Evolutionary conservation across 1,284 basidiomycete genomes (phyloP), one percentile per base, ranked within the genome.

Genomic region (Inonotus obliquus): DNA sequence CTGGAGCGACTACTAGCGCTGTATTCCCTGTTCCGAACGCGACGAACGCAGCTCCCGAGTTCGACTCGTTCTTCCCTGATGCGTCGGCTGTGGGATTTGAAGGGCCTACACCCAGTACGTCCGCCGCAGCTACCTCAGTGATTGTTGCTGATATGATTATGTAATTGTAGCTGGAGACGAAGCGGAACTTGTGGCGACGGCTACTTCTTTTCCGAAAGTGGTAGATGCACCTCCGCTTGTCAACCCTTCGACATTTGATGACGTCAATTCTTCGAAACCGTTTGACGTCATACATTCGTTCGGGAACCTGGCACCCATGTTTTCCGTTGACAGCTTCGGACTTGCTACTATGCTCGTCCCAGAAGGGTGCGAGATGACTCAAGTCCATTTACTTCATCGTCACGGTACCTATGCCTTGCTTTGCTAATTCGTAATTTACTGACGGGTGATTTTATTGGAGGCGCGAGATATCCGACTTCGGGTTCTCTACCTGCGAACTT

Each of bases 261-360:
- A 72, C 51, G 66, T 72, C 52, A 67, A 70, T 5, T 64, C 65
- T 7, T 44, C 41, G 7, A 17, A 44, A 21, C 41, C 41, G n/a
- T 81, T 83, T 66, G 72, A 80, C 64, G 73, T 82, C 21, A 69
- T 79, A 59, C 71, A 76, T 54, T 73, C 79, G 64, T 80, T 81
- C 75, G 86, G 83, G 19, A 84, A 81, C 67, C 77, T 87, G 19
- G 74, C 80, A 0, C 85, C 85, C 3, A 82, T 80, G 77, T 80
- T 80, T 68, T 84, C 82, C 4, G 78, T 85, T 35, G 72, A 77
- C 13, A 76, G 78, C 3, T 85, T 84, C 67, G 85, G 84, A 14
- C 74, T 87, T 25, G 75, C 84, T 0, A 78, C 80, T 2, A 78
- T 81, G 1, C 60, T 75, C 10, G 69, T 84, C 5, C 85, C 84